phyloP scores from a whole-genome alignment of 1,284 basidiomycete species.

The Fomitopsis pinicola region DNA sequence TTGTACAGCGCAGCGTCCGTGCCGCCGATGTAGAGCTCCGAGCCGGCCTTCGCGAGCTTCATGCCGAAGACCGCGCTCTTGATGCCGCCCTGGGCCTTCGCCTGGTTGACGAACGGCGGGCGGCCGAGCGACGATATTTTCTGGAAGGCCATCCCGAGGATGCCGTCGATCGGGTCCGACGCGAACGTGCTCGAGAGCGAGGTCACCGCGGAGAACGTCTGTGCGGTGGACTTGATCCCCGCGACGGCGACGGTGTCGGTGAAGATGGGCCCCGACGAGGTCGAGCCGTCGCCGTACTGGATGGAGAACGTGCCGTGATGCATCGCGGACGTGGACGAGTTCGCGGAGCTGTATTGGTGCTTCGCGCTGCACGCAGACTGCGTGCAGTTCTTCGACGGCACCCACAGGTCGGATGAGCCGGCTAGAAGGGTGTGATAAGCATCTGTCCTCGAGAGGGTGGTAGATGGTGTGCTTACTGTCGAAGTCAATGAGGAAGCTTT shows the following conservation, averaged over 20 bases:
- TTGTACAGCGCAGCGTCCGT: slow-evolving; percentile 31
- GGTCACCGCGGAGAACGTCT: not conserved
- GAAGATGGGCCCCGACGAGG: slow-evolving; percentile 45
- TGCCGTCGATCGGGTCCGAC: slow-evolving; percentile 10
- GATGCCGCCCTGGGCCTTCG: slow-evolving; percentile 24
- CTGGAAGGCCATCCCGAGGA: slow-evolving; percentile 25
- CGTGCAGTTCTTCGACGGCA: slow-evolving; percentile 12
- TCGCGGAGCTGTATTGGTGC: slow-evolving; percentile 26
- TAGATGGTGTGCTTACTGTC: slow-evolving; percentile 8
- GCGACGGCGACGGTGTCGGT: slow-evolving; percentile 33
- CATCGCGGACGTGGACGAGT: slow-evolving; percentile 32
- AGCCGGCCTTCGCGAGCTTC: slow-evolving; percentile 39
- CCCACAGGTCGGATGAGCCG: slow-evolving; percentile 19
- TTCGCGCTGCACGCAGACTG: slow-evolving; percentile 16
- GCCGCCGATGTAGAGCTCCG: slow-evolving; percentile 48
- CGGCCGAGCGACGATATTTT: slow-evolving; percentile 27
- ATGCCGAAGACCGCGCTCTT: slow-evolving; percentile 36
- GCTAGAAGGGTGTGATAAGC: not conserved
- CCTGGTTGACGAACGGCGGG: slow-evolving; percentile 10
- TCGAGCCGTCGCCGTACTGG: slow-evolving; percentile 52
- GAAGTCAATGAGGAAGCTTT: slow-evolving; percentile 20
- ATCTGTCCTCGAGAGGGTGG: slow-evolving; percentile 6
- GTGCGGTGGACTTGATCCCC: not conserved
- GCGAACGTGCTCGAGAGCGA: slow-evolving; percentile 9
- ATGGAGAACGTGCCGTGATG: slow-evolving; percentile 35